Base-by-base conservation (phyloP, 1,139 yeast genomes). In the Groenewaldozyma sp. region DNA sequence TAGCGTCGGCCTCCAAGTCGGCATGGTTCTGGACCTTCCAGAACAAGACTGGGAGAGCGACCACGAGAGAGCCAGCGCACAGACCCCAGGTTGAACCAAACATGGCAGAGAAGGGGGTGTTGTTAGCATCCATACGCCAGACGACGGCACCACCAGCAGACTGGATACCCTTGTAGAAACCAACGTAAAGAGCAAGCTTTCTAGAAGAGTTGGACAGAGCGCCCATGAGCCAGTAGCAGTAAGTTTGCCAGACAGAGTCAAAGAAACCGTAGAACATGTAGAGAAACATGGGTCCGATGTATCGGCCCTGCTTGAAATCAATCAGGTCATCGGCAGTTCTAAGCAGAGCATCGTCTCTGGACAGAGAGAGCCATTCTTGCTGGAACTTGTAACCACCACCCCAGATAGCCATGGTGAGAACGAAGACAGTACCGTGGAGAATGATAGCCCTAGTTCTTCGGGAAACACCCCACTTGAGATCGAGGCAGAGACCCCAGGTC, bases 61-160 rank as follows among this genome's bases (percentile, higher is more conserved):
- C 46, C 10, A 71, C 24, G 44, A 76, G 61, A 18, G 78, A 63
- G 11, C 70, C 80, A 32, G 62, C 64, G 33, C 68, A 61, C 49
- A 76, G 60, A n/a, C 66, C 81, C 82, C 82, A 76, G 16, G 73
- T 66, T 20, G 74, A 64, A 10, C 64, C 76, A 51, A 74, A 75
- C 60, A 74, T 56, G 40, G 57, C 53, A 53, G 65, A 63, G 57
- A 64, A 75, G 16, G 74, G 60, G 14, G 50, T 52, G 3, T 55
- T 57, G 38, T 62, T 48, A 28, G 76, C 70, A 53, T 76, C 80
- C 45, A 76, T 60, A 50, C 78, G 61, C 81, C 82, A 76, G 9
- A 70, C 73, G 43, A 76, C 64, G 18, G 78, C 81, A 17, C 77
- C 76, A 53, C 78, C 80, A 11, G 78, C 80, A 22, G 77, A 70